Evolutionary conservation across 805 yeast genomes (phyloP), one percentile per base, ranked within the genome.

Genomic region (Candida broadrunensis): DNA sequence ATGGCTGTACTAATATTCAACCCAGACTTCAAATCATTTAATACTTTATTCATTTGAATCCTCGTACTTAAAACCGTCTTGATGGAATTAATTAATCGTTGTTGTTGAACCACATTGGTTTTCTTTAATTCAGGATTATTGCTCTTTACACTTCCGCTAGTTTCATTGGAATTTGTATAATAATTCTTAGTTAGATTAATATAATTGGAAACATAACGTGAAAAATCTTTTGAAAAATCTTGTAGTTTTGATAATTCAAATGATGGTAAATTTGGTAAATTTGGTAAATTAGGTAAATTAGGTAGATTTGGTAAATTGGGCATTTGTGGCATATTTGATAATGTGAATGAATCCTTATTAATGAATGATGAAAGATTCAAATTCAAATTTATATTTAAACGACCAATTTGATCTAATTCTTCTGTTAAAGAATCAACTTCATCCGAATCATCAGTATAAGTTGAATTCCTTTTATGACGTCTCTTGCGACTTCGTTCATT

Each of bases 341-440:
- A 30, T 5, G 55, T 52, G 24, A 50, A 56, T 8, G 59, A 49
- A 31, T 55, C 41, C 9, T 61, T 42, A n/a, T 55, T 52, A 21
- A 51, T 50, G 18, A 29, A 29, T 15, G 32, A 29, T 8, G 41
- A 24, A n/a, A 29, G 24, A 31, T 55, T 56, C 7, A 58, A 50
- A 33, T 58, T 38, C 5, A 64, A 43, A 16, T 56, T 54, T 19
- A 53, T 49, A 38, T 70, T 70, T 41, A 67, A 55, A 23, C 65
- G 52, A 0, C 85, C 85, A 14, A 80, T 73, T 44, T 67, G 74
- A 39, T 80, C 79, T 37, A 80, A 56, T 8, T 77, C 77, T 17
- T 60, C 64, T 0, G 77, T 65, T 25, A 78, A 47, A 0, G 75
- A 70, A 49, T 70, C 61, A 32, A 54, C 47, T 19, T 59, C 71